A percentile compares a stretch with the other conserved stretches of the same genome.
These are phyloP conservation scores for Phytophthora cryptogea DNA, from an alignment of 352 stramenopile genomes.

Conservation along the genomic window DNA sequence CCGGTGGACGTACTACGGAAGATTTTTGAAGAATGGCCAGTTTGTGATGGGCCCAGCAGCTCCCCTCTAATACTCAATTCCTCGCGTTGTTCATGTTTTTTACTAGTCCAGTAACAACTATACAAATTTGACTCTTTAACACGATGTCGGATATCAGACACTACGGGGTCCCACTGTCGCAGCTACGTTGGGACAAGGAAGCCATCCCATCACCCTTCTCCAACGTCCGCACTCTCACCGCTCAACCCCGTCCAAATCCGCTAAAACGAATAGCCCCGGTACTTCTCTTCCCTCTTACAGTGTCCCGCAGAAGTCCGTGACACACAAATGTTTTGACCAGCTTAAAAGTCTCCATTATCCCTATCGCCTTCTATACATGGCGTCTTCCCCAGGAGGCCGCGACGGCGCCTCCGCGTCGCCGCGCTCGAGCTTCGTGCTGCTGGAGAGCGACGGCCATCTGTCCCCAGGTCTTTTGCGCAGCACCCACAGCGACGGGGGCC, in stretches of 20 bases:
- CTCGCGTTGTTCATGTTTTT: too few species aligned
- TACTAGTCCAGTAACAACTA: too few species aligned
- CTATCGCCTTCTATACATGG: conserved; percentile 5
- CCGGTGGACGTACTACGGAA: too few species aligned
- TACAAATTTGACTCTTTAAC: not conserved
- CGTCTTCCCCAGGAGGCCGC: conserved; percentile 15
- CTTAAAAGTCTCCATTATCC: conserved; percentile 12
- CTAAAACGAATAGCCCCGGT: conserved; percentile 13
- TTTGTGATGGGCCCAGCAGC: conserved; percentile 6
- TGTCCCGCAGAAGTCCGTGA: conserved; percentile 5
- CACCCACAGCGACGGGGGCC: conserved; percentile 26
- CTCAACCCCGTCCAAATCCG: not conserved
- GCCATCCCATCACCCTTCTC: not conserved
- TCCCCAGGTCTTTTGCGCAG: conserved; percentile 30
- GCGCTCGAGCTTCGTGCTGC: conserved; percentile 65
- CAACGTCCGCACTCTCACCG: conserved; percentile 20
- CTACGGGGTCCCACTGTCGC: conserved; percentile 1
- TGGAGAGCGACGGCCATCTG: conserved; percentile 46
- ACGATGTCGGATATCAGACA: not conserved
- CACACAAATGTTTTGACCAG: conserved; percentile 26
- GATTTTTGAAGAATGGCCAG: conserved; percentile 8
- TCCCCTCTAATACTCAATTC: too few species aligned
- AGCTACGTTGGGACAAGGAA: not conserved
- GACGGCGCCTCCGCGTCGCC: conserved; percentile 34
- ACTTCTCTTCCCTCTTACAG: not conserved